Evolutionary conservation across 148 eudicot genomes (phyloP).

Genomic region (Nepenthes gracilis): DNA sequence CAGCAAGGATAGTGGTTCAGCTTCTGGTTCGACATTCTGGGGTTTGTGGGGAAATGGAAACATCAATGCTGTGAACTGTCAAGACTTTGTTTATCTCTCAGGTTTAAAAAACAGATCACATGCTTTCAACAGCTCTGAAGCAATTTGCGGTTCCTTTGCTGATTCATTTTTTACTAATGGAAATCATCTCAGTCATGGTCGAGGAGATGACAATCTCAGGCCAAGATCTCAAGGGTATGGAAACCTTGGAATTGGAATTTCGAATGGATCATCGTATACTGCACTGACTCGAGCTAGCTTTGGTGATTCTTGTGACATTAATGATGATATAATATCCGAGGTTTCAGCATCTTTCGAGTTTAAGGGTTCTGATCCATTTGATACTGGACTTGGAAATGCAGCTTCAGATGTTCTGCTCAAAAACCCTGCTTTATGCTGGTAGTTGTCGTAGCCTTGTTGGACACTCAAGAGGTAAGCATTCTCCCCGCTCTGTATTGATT

Average conservation of each 20-base stretch:
- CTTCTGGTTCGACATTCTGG: conserved; percentile 31
- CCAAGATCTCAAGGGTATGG: background rate
- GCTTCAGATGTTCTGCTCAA: conserved; percentile 52
- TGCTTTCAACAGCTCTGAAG: conserved; percentile 37
- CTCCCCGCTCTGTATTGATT: background rate
- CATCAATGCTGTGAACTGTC: conserved; percentile 25
- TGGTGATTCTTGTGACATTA: conserved; percentile 38
- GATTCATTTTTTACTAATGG: conserved; percentile 27
- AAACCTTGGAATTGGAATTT: conserved; percentile 19
- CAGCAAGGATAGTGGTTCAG: conserved; percentile 37
- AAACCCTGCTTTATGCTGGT: conserved; percentile 69
- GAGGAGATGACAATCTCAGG: conserved; percentile 25
- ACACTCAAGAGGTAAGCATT: conserved; percentile 3
- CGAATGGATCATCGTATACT: conserved; percentile 32
- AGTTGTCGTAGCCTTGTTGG: conserved; percentile 9
- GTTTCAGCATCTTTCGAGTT: conserved; percentile 48
- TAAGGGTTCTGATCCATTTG: conserved; percentile 49
- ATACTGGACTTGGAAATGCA: conserved; percentile 52
- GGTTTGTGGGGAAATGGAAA: conserved; percentile 68
- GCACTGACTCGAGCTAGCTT: conserved; percentile 30
- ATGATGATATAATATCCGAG: conserved; percentile 46
- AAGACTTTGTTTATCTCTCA: conserved; percentile 21
- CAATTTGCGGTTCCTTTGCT: conserved; percentile 67
- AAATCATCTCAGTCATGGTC: conserved; percentile 24
- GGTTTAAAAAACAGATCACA: conserved; percentile 31